These are phyloP conservation scores for Botryobasidium botryosum DNA, from an alignment of 768 basidiomycete species.

Conservation along the genomic window DNA sequence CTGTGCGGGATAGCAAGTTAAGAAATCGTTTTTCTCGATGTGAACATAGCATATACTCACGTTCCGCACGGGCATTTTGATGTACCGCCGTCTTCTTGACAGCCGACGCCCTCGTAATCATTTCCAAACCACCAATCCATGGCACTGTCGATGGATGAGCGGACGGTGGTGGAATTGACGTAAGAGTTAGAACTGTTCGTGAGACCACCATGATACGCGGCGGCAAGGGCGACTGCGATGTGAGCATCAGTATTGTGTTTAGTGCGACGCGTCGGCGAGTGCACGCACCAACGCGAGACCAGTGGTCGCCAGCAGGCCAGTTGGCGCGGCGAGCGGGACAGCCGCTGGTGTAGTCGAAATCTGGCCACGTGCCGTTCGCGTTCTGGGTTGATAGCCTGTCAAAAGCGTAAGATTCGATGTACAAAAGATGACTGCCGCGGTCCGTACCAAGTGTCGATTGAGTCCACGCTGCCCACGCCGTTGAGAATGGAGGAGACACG, in stretches of 20 bases:
- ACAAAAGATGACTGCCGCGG: neutral
- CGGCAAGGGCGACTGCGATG: conserved; percentile 6
- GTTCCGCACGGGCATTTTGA: conserved; percentile 9
- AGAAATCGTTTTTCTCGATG: neutral
- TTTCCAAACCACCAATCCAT: conserved; percentile 11
- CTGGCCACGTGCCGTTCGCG: conserved; percentile 16
- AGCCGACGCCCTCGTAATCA: conserved; percentile 7
- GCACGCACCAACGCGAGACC: conserved; percentile 3
- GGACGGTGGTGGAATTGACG: conserved; percentile 3
- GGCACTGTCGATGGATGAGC: neutral
- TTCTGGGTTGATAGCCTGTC: conserved; percentile 8
- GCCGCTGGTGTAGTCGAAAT: conserved; percentile 45
- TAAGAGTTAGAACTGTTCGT: neutral
- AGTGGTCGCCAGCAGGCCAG: conserved; percentile 40
- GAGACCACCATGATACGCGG: conserved; percentile 3
- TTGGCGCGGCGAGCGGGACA: conserved; percentile 46
- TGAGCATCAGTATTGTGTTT: neutral
- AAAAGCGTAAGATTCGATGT: neutral
- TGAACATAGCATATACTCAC: neutral
- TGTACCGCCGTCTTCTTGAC: conserved; percentile 7
- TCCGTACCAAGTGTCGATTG: conserved; percentile 2
- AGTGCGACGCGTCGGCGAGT: neutral
- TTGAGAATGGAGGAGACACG: conserved; percentile 5
- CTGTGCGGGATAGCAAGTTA: neutral
- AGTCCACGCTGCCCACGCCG: neutral